Base-by-base conservation (phyloP, 257 asterid species). In the Echium plantagineum region DNA sequence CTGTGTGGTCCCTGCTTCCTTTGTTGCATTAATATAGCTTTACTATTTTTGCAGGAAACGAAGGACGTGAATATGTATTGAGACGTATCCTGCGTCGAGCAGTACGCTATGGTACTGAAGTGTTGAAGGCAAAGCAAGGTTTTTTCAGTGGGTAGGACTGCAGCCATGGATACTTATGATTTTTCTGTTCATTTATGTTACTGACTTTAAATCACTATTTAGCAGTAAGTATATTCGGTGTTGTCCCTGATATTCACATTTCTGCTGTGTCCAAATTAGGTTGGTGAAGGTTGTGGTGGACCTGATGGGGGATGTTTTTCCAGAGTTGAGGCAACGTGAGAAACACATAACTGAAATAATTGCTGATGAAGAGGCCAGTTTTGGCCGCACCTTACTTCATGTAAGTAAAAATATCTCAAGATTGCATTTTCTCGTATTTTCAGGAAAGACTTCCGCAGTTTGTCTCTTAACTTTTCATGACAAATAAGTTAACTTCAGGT, bases 51-150 rank as follows among this genome's bases (percentile, higher is more conserved):
- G 60, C 81, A 91, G 99, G 99, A 65, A 93, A 89, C 57, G 99
- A 93, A 77, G 99, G 97, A 21, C 99, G 99, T 60, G 99, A 93
- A 62, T 93, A 93, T 75, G 96, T 86, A 56, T 78, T 93, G 66
- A 80, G 99, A 69, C 95, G 99, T 62, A 93, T 93, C 65, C 93
- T 93, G 58, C 90, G 99, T 16, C 83, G 97, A 67, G 99, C 97
- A 68, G 99, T 89, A 57, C 90, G 99, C 69, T 93, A 93, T 67
- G 99, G 99, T 59, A 86, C 95, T 55, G 96, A 93, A 80, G 97
- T 93, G 58, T 75, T 93, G 65, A 83, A 93, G 69, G 97, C 96
- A 15, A 76, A 80, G 54, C 88, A 70, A 70, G 97, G 97, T 48
- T 89, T 93, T 72, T 93, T 93, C 81, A 75, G 77, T 64, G 85